Base-by-base conservation (phyloP, 2,329 filamentous ascomycete genomes). In the Calonectria naviculata region DNA sequence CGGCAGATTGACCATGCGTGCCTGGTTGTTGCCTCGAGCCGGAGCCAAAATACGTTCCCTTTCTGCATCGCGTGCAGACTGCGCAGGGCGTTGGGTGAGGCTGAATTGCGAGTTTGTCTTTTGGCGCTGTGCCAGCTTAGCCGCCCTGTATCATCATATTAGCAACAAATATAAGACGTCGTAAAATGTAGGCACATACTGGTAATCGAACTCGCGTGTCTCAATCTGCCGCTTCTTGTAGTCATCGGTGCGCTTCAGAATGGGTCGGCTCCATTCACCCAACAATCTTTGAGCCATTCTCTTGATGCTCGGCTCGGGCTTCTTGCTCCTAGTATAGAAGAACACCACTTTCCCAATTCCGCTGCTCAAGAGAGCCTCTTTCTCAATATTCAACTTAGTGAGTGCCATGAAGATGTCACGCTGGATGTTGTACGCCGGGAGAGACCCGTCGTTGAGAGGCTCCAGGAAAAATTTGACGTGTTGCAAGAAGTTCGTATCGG, bases 391-490 rank as follows among this genome's bases (percentile, higher is more conserved):
- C 6, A 98, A 89, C 78, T 91, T 92, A 21, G 89, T 90, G 42
- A 99, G 88, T 28, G 94, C 93, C 29, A 90, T 90, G 82, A 99
- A 97, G 49, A 99, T 90, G 81, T 98, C 95, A 72, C 95, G 94
- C 85, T 99, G 97, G 76, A 99, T 98, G 81, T 97, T 97, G 85
- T 98, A 99, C 34, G 97, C 96, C 0, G 97, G 97, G 61, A 99
- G 89, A 71, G 94, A 96, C 68, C 96, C 97, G 80, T 98, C 96
- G 78, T 96, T 95, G 54, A 98, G 89, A 1, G 97, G 97, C 82
- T 99, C 97, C 26, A 99, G 90, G 88, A 98, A 98, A 89, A 97
- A 98, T 81, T 96, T 95, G 79, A 99, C 95, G 17, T 95, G 94
- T 83, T 97, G 95, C 44, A 99, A 87, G 73, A 99, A 93, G 85